Evolutionary conservation across 345 rosid genomes (phyloP).

Genomic region (Eucalyptus paniculata): DNA sequence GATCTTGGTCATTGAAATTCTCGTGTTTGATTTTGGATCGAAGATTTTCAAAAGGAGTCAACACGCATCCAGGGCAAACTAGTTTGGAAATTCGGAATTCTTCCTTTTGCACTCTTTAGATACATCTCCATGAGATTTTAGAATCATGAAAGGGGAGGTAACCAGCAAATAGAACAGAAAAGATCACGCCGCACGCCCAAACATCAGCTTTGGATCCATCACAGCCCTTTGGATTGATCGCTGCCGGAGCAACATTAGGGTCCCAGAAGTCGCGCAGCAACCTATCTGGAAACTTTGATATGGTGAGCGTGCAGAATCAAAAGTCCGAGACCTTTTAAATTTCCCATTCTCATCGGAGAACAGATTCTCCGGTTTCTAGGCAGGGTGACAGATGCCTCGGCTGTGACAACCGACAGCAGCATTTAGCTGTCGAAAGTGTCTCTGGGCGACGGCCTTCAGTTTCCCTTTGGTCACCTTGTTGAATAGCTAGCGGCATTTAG

Average conservation of each 20-base stretch:
- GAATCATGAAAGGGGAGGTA: slow-evolving; percentile 12
- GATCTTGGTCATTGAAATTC: slow-evolving; percentile 14
- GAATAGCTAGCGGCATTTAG: slow-evolving; percentile 73
- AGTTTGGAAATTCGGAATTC: slow-evolving; percentile 14
- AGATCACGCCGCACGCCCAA: slow-evolving; percentile 16
- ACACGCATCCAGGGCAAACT: slow-evolving; percentile 8
- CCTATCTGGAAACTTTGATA: slow-evolving; percentile 48
- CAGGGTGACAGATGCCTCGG: slow-evolving; percentile 58
- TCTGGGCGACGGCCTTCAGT: slow-evolving; percentile 45
- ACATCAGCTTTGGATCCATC: slow-evolving; percentile 24
- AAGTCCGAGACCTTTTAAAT: slow-evolving; percentile 58
- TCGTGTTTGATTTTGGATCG: slow-evolving; percentile 10
- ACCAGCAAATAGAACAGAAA: slow-evolving; percentile 14
- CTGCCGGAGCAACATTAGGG: slow-evolving; percentile 21
- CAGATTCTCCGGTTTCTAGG: slow-evolving; percentile 61
- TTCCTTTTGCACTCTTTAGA: slow-evolving; percentile 8
- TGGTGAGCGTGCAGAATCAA: slow-evolving; percentile 52
- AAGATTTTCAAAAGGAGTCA: slow-evolving; percentile 9
- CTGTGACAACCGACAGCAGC: slow-evolving; percentile 72
- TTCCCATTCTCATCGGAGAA: slow-evolving; percentile 66
- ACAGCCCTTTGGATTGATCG: slow-evolving; percentile 11
- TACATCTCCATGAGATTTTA: slow-evolving; percentile 19
- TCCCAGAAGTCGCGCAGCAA: slow-evolving; percentile 21
- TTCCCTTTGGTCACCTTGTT: slow-evolving; percentile 61
- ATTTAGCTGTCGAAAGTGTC: slow-evolving; percentile 64